Base-by-base conservation (phyloP, 495 filamentous ascomycete genomes). In the Talaromyces liani region DNA sequence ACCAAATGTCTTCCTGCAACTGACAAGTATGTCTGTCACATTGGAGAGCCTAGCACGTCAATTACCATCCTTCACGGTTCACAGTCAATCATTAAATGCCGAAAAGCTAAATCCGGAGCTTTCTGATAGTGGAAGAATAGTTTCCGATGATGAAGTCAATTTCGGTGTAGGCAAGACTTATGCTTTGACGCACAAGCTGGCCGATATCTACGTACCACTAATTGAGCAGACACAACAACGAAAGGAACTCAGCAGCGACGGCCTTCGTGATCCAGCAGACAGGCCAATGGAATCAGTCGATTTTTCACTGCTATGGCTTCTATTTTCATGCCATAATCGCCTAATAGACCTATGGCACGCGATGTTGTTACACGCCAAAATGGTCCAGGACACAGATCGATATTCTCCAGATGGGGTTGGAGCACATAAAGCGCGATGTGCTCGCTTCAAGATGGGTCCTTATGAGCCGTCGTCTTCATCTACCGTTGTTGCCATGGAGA, bases 401-500 rank as follows among this genome's bases (percentile, higher is more conserved):
- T 3, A 34, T 18, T 36, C 57, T 31, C 25, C 16, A 14, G 57
- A 29, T 18, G 27, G 29, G 18, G 36, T 41, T 10, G 29, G 33
- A 0, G 25, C 14, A 0, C 57, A 59, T 14, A 59, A 36, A 41
- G 25, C 57, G 10, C 57, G 34, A 12, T 59, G 57, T 22, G 57
- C 57, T 6, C 31, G 34, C 10, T 34, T 59, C 29, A 31, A 36
- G 10, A 31, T 59, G 57, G 57, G 57, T 9, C 31, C 57, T 5
- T 59, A 59, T 16, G 57, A 34, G 8, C 57, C 57, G 33, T 59
- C 57, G n/a, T 59, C 57, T 10, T 59, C 57, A 22, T 59, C 57
- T 6, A 59, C 57, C 6, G 57, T 59, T n/a, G 57, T 59, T 22
- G 29, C 57, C 12, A 36, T 59, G 57, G 57, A 59, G 16, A 59